These are phyloP conservation scores for Kewa caespitosa DNA, from an alignment of 179 eudicot genomes.

Conservation along the genomic window DNA sequence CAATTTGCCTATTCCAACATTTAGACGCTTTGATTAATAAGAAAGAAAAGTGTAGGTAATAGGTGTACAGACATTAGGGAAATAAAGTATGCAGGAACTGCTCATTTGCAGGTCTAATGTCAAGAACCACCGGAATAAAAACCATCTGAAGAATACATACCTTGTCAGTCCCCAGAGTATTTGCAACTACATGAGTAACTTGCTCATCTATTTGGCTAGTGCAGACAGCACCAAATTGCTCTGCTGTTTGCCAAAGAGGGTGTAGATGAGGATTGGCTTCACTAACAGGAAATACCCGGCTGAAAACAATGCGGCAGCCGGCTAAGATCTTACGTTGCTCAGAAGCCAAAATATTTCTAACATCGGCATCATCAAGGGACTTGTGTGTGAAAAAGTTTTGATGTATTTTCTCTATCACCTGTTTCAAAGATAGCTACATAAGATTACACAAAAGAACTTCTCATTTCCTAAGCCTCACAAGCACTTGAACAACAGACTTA, in stretches of 20 bases:
- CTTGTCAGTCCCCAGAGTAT: conserved; percentile 92
- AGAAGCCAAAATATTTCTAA: conserved; percentile 83
- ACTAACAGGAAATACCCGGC: conserved; percentile 90
- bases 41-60: background rate
- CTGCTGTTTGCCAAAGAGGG: conserved; percentile 95
- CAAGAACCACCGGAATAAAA: background rate
- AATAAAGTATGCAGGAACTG: background rate
- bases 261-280: conserved; percentile 86
- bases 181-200: conserved; percentile 97
- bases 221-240: conserved; percentile 99
- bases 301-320: conserved; percentile 87
- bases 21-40: background rate
- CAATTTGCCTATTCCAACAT: conserved; percentile 73
- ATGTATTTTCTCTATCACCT: conserved; percentile 94
- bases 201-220: conserved; percentile 83
- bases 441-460: conserved; percentile 8
- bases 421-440: conserved; percentile 24
- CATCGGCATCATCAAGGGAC: conserved; percentile 85
- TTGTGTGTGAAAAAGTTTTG: conserved; percentile 63
- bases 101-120: background rate
- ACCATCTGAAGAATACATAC: conserved; percentile 32
- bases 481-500: conserved; percentile 32
- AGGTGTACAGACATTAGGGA: background rate
- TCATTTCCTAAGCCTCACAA: background rate
- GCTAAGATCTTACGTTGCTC: conserved; percentile 81